A percentile compares a stretch with the other conserved stretches of the same genome.
These are phyloP conservation scores for Phytophthora melonis DNA, from an alignment of 352 stramenopile species.

Conservation along the genomic window DNA sequence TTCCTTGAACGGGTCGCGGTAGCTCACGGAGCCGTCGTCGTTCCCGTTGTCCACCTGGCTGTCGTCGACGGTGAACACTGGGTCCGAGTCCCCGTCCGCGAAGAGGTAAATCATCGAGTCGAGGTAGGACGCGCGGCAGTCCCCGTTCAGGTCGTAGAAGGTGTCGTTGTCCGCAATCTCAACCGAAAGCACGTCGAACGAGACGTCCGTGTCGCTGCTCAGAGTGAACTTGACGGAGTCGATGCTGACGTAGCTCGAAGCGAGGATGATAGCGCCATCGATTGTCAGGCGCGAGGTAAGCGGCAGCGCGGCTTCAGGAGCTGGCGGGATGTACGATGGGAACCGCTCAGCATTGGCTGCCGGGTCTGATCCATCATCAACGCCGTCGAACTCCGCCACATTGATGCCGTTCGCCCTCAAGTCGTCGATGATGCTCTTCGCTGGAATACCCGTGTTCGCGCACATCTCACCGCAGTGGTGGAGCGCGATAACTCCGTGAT, in stretches of 20 bases:
- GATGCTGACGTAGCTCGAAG: constrained; percentile 47
- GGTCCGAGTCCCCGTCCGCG: constrained; percentile 31
- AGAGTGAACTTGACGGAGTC: constrained; percentile 66
- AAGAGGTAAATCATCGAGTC: constrained; percentile 75
- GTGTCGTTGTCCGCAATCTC: constrained; percentile 66
- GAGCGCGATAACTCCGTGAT: constrained; percentile 73
- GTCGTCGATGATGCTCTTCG: constrained; percentile 55
- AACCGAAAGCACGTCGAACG: constrained; percentile 66
- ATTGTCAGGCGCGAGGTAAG: constrained; percentile 34
- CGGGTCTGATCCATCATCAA: constrained; percentile 36
- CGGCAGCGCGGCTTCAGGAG: constrained; percentile 11
- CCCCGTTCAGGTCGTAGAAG: constrained; percentile 70
- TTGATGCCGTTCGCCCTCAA: constrained; percentile 42
- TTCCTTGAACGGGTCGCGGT: constrained; percentile 55
- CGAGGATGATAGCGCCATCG: constrained; percentile 45
- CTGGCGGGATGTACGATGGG: constrained; percentile 45
- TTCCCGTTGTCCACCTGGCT: constrained; percentile 36
- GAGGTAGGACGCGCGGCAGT: constrained; percentile 67
- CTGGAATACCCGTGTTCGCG: constrained; percentile 65
- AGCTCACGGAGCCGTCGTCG: constrained; percentile 60
- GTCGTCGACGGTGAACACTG: constrained; percentile 53
- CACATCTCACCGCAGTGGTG: constrained; percentile 75
- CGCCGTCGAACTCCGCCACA: constrained; percentile 45
- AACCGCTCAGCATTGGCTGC: constrained; percentile 47
- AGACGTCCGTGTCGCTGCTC: constrained; percentile 48